Conservation (phyloP, 371 early-diverging fungal genomes). For the Lichtheimia hyalospora region DNA sequence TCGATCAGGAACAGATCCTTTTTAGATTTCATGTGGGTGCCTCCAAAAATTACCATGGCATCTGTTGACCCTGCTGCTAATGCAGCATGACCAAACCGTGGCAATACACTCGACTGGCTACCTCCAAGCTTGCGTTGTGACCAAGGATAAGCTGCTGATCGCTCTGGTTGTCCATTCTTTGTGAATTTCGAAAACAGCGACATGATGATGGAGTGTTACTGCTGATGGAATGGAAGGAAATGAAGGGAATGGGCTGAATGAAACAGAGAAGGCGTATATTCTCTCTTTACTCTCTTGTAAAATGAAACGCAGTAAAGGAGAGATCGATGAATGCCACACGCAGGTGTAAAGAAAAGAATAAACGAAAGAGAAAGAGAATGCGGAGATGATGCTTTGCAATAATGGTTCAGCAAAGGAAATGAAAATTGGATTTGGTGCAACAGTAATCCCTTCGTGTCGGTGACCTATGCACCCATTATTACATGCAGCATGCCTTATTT, state of each 20-base stretch:
- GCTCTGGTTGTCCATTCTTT: slow-evolving; percentile 31
- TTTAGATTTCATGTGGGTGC: slow-evolving; percentile 43
- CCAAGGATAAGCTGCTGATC: slow-evolving; percentile 37
- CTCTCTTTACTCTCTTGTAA: too few species aligned
- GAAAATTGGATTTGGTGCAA: too few species aligned
- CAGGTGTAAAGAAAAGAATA: too few species aligned
- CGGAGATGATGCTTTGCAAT: too few species aligned
- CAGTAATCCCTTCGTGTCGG: too few species aligned
- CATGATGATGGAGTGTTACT: slow-evolving; percentile 19
- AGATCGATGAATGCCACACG: too few species aligned
- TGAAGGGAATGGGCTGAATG: background rate
- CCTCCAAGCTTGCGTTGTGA: slow-evolving; percentile 44
- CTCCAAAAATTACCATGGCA: slow-evolving; percentile 58
- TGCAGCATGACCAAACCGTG: slow-evolving; percentile 63
- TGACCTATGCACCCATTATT: too few species aligned
- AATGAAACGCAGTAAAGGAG: too few species aligned
- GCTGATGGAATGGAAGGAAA: background rate
- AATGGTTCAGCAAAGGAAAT: too few species aligned
- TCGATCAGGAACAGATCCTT: slow-evolving; percentile 64
- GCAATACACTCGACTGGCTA: slow-evolving; percentile 30
- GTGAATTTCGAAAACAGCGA: slow-evolving; percentile 47
- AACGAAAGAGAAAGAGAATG: too few species aligned
- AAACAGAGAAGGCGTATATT: too few species aligned
- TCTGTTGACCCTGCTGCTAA: slow-evolving; percentile 41
- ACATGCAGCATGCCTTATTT: too few species aligned